Percentiles rank a stretch among this genome's conserved stretches.
Evolutionary conservation across 495 filamentous ascomycete species (phyloP).

Genomic region (Cladorrhinum samala): DNA sequence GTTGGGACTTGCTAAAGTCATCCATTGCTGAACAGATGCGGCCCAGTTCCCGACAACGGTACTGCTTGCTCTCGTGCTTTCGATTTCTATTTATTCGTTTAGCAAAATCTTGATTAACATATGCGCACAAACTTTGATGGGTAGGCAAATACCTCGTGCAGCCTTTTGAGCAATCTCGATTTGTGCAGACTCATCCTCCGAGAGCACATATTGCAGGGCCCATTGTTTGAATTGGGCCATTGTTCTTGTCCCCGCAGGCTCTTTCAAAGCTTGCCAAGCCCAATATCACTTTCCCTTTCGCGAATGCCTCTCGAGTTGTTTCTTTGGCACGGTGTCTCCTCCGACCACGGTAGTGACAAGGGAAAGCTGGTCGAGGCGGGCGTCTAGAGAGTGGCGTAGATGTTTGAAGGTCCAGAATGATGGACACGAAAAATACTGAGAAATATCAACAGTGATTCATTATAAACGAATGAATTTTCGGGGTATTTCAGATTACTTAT

Average conservation of each 20-base stretch:
- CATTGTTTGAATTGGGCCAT: conserved; percentile 44
- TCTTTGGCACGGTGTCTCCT: no score
- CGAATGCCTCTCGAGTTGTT: no score
- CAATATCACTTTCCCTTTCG: conserved; percentile 2
- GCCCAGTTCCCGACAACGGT: conserved; percentile 42
- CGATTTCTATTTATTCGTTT: no score
- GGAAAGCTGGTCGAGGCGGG: no score
- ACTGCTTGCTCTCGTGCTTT: conserved; percentile 35
- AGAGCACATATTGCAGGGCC: conserved; percentile 44
- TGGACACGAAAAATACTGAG: no score
- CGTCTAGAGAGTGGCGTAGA: no score
- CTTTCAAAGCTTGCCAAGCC: background rate
- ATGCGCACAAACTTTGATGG: no score
- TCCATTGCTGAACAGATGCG: conserved; percentile 43
- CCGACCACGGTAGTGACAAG: no score
- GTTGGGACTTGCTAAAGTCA: conserved; percentile 25
- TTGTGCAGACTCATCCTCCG: conserved; percentile 34
- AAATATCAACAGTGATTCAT: no score
- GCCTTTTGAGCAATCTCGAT: conserved; percentile 33
- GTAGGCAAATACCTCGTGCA: conserved; percentile 26
- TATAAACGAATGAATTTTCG: no score
- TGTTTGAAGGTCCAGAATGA: no score
- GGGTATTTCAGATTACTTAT: background rate
- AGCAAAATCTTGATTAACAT: no score
- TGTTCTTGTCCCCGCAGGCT: background rate